Conservation (phyloP, 495 filamentous ascomycete species). For the Penicillium macrosclerotiorum region DNA sequence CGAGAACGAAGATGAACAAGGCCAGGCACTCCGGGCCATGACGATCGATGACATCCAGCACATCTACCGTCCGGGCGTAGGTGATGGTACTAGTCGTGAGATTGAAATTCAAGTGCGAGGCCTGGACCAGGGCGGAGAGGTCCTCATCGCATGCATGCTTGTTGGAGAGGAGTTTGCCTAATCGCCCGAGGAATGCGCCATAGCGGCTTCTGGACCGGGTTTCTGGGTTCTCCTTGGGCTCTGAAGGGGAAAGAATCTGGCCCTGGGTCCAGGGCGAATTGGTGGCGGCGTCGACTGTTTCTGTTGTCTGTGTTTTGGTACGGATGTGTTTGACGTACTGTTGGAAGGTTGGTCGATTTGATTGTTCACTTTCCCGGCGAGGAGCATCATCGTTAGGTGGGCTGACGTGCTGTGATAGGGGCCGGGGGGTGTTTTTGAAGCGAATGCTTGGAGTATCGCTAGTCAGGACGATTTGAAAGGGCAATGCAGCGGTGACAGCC, state of each 20-base stretch:
- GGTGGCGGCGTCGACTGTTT: not conserved
- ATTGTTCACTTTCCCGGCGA: not conserved
- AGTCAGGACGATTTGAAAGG: conserved; percentile 2
- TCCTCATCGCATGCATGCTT: not conserved
- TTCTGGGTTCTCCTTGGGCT: not conserved
- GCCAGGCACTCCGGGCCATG: conserved; percentile 22
- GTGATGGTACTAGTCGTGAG: not conserved
- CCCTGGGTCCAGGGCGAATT: not conserved
- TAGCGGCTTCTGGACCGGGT: conserved; percentile 1
- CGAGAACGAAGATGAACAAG: conserved; percentile 19
- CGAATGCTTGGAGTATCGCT: conserved; percentile 9
- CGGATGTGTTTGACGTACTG: conserved; percentile 5
- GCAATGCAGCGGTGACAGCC: not conserved
- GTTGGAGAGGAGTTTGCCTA: not conserved
- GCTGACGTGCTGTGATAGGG: too few relatives aligned
- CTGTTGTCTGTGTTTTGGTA: not conserved
- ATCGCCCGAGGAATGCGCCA: conserved; percentile 1
- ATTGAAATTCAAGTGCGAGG: not conserved
- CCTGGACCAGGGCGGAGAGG: not conserved
- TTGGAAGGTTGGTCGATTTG: not conserved
- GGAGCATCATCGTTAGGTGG: too few relatives aligned
- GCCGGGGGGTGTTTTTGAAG: not conserved
- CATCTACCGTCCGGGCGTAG: conserved; percentile 4
- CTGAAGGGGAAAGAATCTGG: not conserved
- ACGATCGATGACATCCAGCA: conserved; percentile 14